These are phyloP conservation scores for Clavispora phyllophila DNA, from an alignment of 805 yeast genomes.

Conservation along the genomic window DNA sequence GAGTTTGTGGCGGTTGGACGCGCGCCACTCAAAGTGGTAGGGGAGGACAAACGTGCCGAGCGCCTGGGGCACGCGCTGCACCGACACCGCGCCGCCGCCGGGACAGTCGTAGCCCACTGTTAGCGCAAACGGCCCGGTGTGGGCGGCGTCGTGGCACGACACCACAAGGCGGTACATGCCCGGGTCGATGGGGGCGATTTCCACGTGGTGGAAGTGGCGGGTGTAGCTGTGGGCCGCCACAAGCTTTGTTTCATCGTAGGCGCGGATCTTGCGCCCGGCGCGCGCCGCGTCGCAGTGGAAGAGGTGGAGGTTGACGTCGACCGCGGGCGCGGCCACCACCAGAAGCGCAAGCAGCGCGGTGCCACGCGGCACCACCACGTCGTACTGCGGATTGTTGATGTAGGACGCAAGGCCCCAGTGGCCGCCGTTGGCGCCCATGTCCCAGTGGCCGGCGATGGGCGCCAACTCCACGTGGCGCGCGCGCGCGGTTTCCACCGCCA, in stretches of 20 bases:
- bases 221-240: conserved; percentile 29
- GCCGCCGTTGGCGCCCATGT: conserved; percentile 45
- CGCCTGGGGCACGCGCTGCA: conserved; percentile 18
- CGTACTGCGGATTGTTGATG: conserved; percentile 52
- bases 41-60: conserved; percentile 32
- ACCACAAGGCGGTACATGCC: conserved; percentile 42
- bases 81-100: too few relatives aligned
- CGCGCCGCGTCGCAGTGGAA: conserved; percentile 34
- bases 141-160: conserved; percentile 40
- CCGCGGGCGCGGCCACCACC: background rate
- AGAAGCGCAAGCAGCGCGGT: conserved; percentile 11
- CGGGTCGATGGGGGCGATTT: conserved; percentile 18
- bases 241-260: conserved; percentile 18
- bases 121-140: conserved; percentile 26
- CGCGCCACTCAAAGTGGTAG: conserved; percentile 32
- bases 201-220: conserved; percentile 28
- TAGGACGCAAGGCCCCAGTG: conserved; percentile 45
- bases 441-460: conserved; percentile 42
- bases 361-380: conserved; percentile 16
- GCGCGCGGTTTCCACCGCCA: background rate
- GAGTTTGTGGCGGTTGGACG: conserved; percentile 34
- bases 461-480: background rate
- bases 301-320: conserved; percentile 38
- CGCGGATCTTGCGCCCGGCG: conserved; percentile 15
- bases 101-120: conserved; percentile 12